Base-by-base conservation (phyloP, 78 protist species). In the Chrysochromulina tobinii region DNA sequence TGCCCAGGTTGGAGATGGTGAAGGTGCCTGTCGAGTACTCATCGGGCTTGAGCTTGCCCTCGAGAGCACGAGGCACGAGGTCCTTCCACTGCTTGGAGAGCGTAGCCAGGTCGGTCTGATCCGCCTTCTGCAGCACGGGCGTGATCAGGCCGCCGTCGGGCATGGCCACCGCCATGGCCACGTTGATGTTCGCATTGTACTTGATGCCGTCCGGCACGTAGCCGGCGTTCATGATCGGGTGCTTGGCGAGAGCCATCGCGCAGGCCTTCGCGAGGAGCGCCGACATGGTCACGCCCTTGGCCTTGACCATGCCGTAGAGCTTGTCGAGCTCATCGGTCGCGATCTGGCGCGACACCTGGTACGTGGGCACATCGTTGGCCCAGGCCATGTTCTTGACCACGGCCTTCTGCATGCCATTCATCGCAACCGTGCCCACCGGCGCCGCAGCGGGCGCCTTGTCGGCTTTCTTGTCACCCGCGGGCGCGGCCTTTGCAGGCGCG, bases 101-200 rank as follows among this genome's bases (percentile, higher is more conserved):
- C 12, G 61, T 17, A 61, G 50, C 50, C 27, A 77, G 25, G 61
- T 77, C 85, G 48, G 57, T 77, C 48, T 17, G 7, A 57, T 88
- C 91, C 11, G 91, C 91, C 20, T 66, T 54, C 58, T 61, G 3
- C 23, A 88, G 91, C 59, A 68, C 81, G 48, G 91, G 91, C 50
- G 91, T 88, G 75, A 88, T 88, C 23, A 88, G 81, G 9, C 91
- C 91, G 23, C 91, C 91, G 61, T 88, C 91, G 9, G 91, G 91
- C 91, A 88, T 88, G 3, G 91, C 91, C 14, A 88, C 91, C 23
- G 91, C 91, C 54, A 88, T 50, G n/a, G 91, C 91, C 27, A 88
- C 91, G 61, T 88, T 88, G 81, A 88, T 20, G 48, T 66, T 18
- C 51, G n/a, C 58, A n/a, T 66, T 66, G 83, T 88, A 68, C 38